Percentiles rank a stretch among this genome's conserved stretches.
Conservation (phyloP, 2,329 filamentous ascomycete species). For the Waltergamsia citrina region DNA sequence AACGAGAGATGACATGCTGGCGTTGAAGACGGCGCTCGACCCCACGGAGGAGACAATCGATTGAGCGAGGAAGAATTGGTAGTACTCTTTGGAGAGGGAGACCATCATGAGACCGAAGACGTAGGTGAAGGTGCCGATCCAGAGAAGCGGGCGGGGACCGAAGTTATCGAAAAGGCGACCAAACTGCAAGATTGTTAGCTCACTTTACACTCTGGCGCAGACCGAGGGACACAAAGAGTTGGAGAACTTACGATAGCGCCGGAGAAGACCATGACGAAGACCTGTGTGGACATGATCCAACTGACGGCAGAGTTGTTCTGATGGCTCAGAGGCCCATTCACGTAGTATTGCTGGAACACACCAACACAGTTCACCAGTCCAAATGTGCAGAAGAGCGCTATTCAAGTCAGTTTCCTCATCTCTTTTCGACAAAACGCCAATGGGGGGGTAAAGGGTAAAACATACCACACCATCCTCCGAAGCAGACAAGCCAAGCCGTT, state of each 20-base stretch:
- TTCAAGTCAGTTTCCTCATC: not conserved
- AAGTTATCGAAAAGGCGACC: constrained; percentile 57
- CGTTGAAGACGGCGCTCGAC: constrained; percentile 31
- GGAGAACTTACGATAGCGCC: too few species aligned
- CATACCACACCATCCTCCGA: constrained; percentile 6
- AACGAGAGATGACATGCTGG: constrained; percentile 28
- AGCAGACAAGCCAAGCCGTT: constrained; percentile 36
- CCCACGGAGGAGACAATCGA: constrained; percentile 29
- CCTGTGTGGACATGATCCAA: constrained; percentile 50
- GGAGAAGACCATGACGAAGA: constrained; percentile 38
- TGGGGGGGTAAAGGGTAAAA: not conserved
- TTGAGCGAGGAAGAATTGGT: constrained; percentile 34
- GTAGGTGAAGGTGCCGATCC: constrained; percentile 43
- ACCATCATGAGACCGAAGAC: constrained; percentile 59
- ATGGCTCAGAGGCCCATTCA: constrained; percentile 32
- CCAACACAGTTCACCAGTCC: constrained; percentile 36
- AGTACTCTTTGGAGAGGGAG: constrained; percentile 35
- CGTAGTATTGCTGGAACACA: constrained; percentile 51
- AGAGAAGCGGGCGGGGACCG: constrained; percentile 49
- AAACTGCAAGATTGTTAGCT: constrained; percentile 18
- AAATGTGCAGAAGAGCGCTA: constrained; percentile 30
- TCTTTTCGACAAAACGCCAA: not conserved
- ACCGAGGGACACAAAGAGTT: constrained; percentile 29
- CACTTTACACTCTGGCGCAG: not conserved
- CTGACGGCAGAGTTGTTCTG: constrained; percentile 42